Conservation (phyloP, 1,284 basidiomycete genomes). For the Cryptococcus sp. region DNA sequence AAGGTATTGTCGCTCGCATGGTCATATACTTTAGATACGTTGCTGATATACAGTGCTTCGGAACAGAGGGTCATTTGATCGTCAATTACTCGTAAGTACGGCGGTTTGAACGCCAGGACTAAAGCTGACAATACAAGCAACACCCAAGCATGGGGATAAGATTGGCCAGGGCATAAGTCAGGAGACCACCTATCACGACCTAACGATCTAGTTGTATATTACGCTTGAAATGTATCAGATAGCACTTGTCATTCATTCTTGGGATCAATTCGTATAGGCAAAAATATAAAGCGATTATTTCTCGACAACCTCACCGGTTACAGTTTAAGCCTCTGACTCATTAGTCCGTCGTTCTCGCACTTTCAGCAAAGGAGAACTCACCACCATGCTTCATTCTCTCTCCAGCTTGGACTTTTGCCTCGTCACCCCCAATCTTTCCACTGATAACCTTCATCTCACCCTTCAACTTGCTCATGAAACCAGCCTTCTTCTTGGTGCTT, state of each 20-base stretch:
- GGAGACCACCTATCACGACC: not conserved
- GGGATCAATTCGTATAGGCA: too few relatives aligned
- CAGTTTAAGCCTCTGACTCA: not conserved
- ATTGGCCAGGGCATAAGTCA: not conserved
- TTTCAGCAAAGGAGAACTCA: not conserved
- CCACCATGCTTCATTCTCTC: not conserved
- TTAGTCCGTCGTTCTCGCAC: too few relatives aligned
- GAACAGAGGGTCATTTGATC: constrained; percentile 87
- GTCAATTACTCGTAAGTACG: constrained; percentile 82
- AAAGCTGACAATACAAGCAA: not conserved
- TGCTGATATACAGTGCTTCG: constrained; percentile 64
- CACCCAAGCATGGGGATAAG: not conserved
- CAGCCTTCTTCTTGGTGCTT: constrained; percentile 20
- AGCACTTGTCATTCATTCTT: not conserved
- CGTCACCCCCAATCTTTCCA: constrained; percentile 22
- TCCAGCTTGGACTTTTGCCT: not conserved
- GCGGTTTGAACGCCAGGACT: not conserved
- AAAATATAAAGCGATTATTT: not conserved
- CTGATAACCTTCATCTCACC: constrained; percentile 32
- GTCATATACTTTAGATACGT: constrained; percentile 1
- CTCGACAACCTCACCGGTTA: not conserved
- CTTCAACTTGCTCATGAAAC: constrained; percentile 43
- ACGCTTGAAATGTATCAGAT: not conserved
- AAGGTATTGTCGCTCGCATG: constrained; percentile 55
- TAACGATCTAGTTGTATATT: not conserved